Conservation (phyloP, 192 early-diverging fungal species). For the Coemansia reversa region DNA sequence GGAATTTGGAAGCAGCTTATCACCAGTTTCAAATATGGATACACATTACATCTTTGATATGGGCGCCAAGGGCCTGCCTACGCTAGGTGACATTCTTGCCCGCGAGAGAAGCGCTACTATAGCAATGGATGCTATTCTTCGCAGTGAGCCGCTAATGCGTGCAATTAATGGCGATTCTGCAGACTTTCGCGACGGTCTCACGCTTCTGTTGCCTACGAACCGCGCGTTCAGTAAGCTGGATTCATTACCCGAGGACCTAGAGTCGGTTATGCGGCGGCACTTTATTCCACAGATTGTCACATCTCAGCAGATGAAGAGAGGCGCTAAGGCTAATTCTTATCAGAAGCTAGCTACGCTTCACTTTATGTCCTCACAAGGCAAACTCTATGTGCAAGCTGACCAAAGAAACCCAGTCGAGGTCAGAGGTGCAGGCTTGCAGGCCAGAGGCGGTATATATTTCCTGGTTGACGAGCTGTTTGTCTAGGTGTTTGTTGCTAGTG, state of each 20-base stretch:
- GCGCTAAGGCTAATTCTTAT: slow-evolving; percentile 32
- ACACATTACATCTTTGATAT: slow-evolving; percentile 39
- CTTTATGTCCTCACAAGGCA: slow-evolving; percentile 24
- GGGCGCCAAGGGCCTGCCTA: slow-evolving; percentile 21
- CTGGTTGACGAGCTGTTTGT: slow-evolving; percentile 39
- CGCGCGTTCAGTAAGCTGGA: slow-evolving; percentile 34
- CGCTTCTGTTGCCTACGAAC: slow-evolving; percentile 51
- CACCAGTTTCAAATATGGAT: slow-evolving; percentile 9
- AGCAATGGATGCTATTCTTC: slow-evolving; percentile 47
- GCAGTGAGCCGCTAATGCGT: slow-evolving; percentile 40
- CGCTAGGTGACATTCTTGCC: slow-evolving; percentile 41
- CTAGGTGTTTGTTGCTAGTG: slow-evolving; percentile 2
- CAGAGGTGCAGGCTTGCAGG: slow-evolving; percentile 28
- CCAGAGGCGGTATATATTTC: slow-evolving; percentile 36
- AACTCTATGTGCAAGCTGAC: slow-evolving; percentile 40
- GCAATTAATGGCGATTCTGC: slow-evolving; percentile 47
- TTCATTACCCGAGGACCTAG: slow-evolving; percentile 35
- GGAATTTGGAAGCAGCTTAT: not conserved
- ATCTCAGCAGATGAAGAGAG: slow-evolving; percentile 24
- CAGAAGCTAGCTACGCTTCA: slow-evolving; percentile 19
- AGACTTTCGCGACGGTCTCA: slow-evolving; percentile 40
- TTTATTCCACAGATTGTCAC: slow-evolving; percentile 41
- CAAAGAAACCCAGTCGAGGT: slow-evolving; percentile 22
- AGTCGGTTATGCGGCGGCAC: slow-evolving; percentile 40
- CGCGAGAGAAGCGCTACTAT: slow-evolving; percentile 45